Base-by-base conservation (phyloP, 2,329 filamentous ascomycete species). In the Talaromyces sp. region DNA sequence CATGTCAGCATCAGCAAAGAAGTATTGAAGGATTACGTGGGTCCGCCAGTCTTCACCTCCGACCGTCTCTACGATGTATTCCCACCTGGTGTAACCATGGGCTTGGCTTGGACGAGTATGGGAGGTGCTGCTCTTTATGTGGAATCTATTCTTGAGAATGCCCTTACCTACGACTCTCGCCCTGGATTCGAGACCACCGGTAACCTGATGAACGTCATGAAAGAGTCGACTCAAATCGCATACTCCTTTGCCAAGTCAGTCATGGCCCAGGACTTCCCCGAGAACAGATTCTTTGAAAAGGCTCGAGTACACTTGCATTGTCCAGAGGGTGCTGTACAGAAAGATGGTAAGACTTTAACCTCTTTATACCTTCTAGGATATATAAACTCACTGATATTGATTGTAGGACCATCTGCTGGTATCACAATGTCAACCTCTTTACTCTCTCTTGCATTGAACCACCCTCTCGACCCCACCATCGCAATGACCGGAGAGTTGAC, bases 401-500 rank as follows among this genome's bases (percentile, higher is more conserved):
- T 51, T 62, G 45, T 51, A 82, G 80, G 91, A 0, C 91, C 91
- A 4, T 93, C 90, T 58, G 95, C 95, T 22, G 95, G 95, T 76
- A 95, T 99, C 74, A 99, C 95, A 6, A 99, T 99, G 95, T 91
- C 95, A n/a, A 96, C 93, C 6, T 93, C 91, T 66, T 80, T 99
- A 72, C 83, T 99, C 60, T 94, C 91, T 61, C 83, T 99, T 68
- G 94, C 92, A 8, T 81, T 98, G 45, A 88, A 97, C 70, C 85
- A 86, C 54, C 85, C 89, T 17, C 84, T 99, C 59, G 85, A 93
- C 74, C 92, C 94, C 6, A 92, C 91, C 0, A 89, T 98, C 70
- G 94, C 96, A 66, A 99, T 99, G 95, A 99, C 95, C 0, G 95
- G 95, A 69, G 95, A 99, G 80, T 83, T 99, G 69, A 99, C 96